Evolutionary conservation across 768 basidiomycete genomes (phyloP).

Genomic region (Multifurca ochricompacta): DNA sequence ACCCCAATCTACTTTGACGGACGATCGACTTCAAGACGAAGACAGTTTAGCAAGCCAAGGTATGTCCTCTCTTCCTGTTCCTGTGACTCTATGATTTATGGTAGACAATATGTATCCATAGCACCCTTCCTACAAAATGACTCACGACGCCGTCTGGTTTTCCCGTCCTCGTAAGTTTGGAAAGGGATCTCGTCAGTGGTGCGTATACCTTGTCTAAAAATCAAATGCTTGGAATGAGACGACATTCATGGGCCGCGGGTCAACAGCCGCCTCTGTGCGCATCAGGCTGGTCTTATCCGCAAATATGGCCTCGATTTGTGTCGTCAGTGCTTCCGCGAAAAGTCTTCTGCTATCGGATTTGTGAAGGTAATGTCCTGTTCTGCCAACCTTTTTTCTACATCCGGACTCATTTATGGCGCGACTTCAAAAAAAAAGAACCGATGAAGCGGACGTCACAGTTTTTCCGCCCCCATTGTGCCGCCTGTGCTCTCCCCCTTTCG

Average conservation of each 20-base stretch:
- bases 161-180: conserved; percentile 92
- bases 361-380: conserved; percentile 57
- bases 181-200: conserved; percentile 95
- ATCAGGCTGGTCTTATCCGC: conserved; percentile 96
- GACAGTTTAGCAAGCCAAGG: conserved; percentile 12
- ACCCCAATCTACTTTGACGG: no score
- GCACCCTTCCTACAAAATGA: conserved; percentile 51
- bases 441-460: background rate
- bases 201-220: conserved; percentile 26
- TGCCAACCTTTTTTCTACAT: background rate
- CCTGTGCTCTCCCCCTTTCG: background rate
- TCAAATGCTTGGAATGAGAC: background rate
- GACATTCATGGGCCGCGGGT: background rate
- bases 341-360: conserved; percentile 89
- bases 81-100: background rate
- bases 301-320: conserved; percentile 96
- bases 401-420: background rate
- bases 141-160: conserved; percentile 98
- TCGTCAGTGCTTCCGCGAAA: conserved; percentile 98
- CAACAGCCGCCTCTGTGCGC: conserved; percentile 85
- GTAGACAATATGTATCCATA: conserved; percentile 5
- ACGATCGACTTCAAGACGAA: background rate
- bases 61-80: background rate
- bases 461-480: background rate
- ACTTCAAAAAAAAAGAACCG: conserved; percentile 13